A percentile compares a stretch with the other conserved stretches of the same genome.
phyloP scores from a whole-genome alignment of 2,329 filamentous ascomycete genomes.

The Trichoderma breve region DNA sequence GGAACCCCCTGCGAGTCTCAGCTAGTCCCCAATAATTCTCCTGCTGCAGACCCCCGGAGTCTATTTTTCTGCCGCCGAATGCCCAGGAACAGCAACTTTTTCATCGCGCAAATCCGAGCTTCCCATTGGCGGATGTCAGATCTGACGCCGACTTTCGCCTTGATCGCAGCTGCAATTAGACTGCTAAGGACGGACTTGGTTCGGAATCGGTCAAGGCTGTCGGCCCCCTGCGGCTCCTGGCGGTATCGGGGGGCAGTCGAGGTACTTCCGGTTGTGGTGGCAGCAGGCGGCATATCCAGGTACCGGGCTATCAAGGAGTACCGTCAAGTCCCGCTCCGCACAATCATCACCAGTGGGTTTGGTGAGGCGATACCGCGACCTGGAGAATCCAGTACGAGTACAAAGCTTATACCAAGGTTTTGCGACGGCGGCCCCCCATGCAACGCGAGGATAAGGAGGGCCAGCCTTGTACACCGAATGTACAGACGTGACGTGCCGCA shows the following conservation, averaged over 20 bases:
- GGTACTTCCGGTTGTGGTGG: not conserved
- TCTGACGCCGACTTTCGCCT: not conserved
- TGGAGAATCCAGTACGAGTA: not conserved
- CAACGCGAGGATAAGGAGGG: not conserved
- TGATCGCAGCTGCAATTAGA: not conserved
- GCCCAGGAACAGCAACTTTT: not conserved
- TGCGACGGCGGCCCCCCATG: not conserved
- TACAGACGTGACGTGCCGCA: not conserved
- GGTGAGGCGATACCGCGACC: not conserved
- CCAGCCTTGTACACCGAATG: not conserved
- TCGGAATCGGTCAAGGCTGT: not conserved
- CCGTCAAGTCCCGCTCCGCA: constrained; percentile 4
- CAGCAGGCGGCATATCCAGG: not conserved
- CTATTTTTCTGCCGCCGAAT: not conserved
- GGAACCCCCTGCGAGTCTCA: not conserved
- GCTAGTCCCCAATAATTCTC: not conserved
- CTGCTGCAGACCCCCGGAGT: not conserved
- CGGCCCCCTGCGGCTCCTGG: not conserved
- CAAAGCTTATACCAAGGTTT: not conserved
- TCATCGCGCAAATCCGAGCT: not conserved
- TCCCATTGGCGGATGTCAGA: constrained; percentile 9
- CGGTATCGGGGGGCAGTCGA: not conserved
- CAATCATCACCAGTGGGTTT: not conserved
- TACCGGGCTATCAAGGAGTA: not conserved
- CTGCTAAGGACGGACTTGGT: not conserved